These are phyloP conservation scores for Zygotorulaspora florentina DNA, from an alignment of 805 yeast species.

Conservation along the genomic window DNA sequence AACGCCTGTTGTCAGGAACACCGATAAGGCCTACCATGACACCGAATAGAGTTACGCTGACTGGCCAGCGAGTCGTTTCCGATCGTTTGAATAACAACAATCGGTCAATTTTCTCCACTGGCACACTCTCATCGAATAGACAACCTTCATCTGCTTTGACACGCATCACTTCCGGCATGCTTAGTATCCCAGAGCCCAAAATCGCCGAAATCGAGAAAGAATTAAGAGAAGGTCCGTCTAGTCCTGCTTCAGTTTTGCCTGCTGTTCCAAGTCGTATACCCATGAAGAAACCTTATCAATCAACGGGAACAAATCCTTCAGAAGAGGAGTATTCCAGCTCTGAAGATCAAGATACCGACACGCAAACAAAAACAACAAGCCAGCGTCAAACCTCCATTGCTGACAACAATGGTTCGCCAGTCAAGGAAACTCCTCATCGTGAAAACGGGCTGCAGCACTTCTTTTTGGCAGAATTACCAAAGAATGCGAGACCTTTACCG, in stretches of 20 bases:
- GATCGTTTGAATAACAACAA: constrained; percentile 19
- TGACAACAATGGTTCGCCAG: constrained; percentile 32
- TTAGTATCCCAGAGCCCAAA: constrained; percentile 42
- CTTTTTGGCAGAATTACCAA: constrained; percentile 31
- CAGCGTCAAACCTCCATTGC: constrained; percentile 33
- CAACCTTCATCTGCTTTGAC: constrained; percentile 20
- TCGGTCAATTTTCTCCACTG: constrained; percentile 16
- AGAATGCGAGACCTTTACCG: constrained; percentile 8
- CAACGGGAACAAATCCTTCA: constrained; percentile 9
- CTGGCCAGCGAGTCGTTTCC: constrained; percentile 32
- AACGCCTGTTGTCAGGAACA: constrained; percentile 32
- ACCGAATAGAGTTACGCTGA: constrained; percentile 23
- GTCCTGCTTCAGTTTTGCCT: constrained; percentile 35
- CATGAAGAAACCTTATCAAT: constrained; percentile 33
- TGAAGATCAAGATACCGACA: constrained; percentile 17
- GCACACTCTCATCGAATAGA: constrained; percentile 6
- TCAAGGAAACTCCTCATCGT: constrained; percentile 21
- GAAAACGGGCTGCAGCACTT: constrained; percentile 22
- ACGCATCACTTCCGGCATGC: constrained; percentile 43
- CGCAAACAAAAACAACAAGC: constrained; percentile 8
- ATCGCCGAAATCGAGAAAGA: constrained; percentile 39
- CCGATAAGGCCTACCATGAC: constrained; percentile 26
- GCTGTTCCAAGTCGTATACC: constrained; percentile 34
- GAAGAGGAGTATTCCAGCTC: constrained; percentile 16
- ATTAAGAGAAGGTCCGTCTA: constrained; percentile 38